A percentile compares a stretch with the other conserved stretches of the same genome.
These are phyloP conservation scores for Angomonas deanei DNA, from an alignment of 208 protist genomes.

Conservation along the genomic window DNA sequence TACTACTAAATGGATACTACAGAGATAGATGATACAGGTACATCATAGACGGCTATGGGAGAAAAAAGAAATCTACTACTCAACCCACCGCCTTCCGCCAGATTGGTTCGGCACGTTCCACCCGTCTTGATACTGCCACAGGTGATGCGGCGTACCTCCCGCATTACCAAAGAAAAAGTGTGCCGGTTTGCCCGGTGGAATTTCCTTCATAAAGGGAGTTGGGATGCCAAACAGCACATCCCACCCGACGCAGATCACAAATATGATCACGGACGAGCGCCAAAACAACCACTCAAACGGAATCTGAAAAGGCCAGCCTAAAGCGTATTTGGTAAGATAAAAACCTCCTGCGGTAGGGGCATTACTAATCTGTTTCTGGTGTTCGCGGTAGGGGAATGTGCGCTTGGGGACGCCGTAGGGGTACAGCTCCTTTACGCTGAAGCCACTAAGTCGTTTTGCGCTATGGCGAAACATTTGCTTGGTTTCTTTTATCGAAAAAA, in stretches of 20 bases:
- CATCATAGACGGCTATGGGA: not conserved
- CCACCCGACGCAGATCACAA: constrained; percentile 64
- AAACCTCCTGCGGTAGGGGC: constrained; percentile 81
- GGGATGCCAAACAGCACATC: constrained; percentile 83
- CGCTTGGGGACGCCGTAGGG: constrained; percentile 84
- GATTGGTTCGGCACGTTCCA: constrained; percentile 89
- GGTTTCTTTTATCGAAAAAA: not conserved
- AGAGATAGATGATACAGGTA: too few species aligned
- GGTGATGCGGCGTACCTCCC: constrained; percentile 73
- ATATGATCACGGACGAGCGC: constrained; percentile 58
- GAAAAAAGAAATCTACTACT: constrained; percentile 31
- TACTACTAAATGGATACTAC: too few species aligned
- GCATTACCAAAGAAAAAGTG: constrained; percentile 87
- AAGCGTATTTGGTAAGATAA: constrained; percentile 77
- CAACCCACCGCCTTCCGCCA: constrained; percentile 66
- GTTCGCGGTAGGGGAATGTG: constrained; percentile 83
- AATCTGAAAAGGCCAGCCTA: constrained; percentile 86
- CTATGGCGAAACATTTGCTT: constrained; percentile 57
- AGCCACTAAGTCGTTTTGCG: constrained; percentile 44
- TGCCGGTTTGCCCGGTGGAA: constrained; percentile 59
- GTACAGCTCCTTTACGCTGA: constrained; percentile 74
- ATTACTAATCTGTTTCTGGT: constrained; percentile 77
- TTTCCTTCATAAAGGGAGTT: constrained; percentile 81
- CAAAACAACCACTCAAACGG: constrained; percentile 90
- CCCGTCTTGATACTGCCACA: constrained; percentile 88